Percentiles rank a stretch among this genome's conserved stretches.
phyloP scores from a whole-genome alignment of 2,329 filamentous ascomycete species.

The Diaporthe citri region DNA sequence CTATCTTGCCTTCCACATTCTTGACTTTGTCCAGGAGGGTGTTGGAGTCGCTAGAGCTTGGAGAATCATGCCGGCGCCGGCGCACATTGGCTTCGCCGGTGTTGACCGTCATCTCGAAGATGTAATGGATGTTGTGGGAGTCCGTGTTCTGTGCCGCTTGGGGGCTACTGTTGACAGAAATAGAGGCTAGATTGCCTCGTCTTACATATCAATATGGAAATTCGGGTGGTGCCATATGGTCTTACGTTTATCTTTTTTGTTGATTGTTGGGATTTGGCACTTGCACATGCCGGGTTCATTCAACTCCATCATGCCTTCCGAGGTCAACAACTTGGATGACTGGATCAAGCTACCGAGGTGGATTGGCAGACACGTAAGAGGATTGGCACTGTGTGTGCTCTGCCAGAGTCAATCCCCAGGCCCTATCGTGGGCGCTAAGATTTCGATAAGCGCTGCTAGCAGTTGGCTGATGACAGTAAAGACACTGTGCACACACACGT shows the following conservation, averaged over 20 bases:
- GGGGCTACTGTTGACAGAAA: too few species aligned
- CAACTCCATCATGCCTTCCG: slow-evolving; percentile 23
- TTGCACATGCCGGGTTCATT: slow-evolving; percentile 32
- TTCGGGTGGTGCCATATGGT: slow-evolving; percentile 7
- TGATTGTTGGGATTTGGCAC: slow-evolving; percentile 34
- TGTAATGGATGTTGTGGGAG: neutral
- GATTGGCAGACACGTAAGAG: neutral
- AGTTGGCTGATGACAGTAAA: neutral
- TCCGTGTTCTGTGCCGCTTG: neutral
- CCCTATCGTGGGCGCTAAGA: too few species aligned
- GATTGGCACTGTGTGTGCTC: slow-evolving; percentile 28
- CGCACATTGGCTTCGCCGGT: slow-evolving; percentile 5
- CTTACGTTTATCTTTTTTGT: slow-evolving; percentile 29
- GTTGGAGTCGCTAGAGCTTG: slow-evolving; percentile 36
- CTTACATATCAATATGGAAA: neutral
- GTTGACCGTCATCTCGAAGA: slow-evolving; percentile 9
- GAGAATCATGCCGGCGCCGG: slow-evolving; percentile 31
- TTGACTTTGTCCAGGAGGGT: slow-evolving; percentile 45
- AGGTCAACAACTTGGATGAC: slow-evolving; percentile 35
- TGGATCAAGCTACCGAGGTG: slow-evolving; percentile 4
- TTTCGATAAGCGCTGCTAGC: too few species aligned
- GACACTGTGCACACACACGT: neutral
- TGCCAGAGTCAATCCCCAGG: too few species aligned
- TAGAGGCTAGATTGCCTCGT: neutral
- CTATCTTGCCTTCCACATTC: slow-evolving; percentile 55